These are phyloP conservation scores for Talaromyces thailandensis DNA, from an alignment of 495 filamentous ascomycete genomes.

Conservation along the genomic window DNA sequence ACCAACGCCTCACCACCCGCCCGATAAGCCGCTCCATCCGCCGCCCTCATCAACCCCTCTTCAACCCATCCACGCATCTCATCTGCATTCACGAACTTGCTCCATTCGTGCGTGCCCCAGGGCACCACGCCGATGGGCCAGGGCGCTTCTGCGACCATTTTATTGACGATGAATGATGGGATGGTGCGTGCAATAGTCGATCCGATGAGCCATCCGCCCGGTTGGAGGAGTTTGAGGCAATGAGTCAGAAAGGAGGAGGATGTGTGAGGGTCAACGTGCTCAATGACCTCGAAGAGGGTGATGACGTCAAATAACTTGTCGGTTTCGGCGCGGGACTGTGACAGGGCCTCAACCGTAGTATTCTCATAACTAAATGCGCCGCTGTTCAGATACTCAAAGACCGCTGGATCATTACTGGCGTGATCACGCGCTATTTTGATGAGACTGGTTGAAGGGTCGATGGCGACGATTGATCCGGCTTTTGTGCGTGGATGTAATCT, in stretches of 20 bases:
- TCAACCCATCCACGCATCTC: slow-evolving; percentile 61
- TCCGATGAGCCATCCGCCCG: slow-evolving; percentile 86
- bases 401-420: slow-evolving; percentile 54
- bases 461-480: slow-evolving; percentile 63
- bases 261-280: slow-evolving; percentile 57
- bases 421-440: slow-evolving; percentile 71
- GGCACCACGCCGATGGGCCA: slow-evolving; percentile 80
- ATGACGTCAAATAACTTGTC: slow-evolving; percentile 55
- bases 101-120: slow-evolving; percentile 89
- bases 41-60: slow-evolving; percentile 30
- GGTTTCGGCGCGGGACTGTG: slow-evolving; percentile 9
- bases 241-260: slow-evolving; percentile 64
- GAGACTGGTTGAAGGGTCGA: slow-evolving; percentile 77
- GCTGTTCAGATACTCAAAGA: slow-evolving; percentile 31
- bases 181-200: slow-evolving; percentile 86
- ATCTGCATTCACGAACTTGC: slow-evolving; percentile 81
- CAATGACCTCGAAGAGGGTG: slow-evolving; percentile 86
- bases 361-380: slow-evolving; percentile 63
- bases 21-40: slow-evolving; percentile 29
- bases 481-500: slow-evolving; percentile 44
- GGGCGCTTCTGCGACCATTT: slow-evolving; percentile 75
- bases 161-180: slow-evolving; percentile 83
- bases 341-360: slow-evolving; percentile 58
- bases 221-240: slow-evolving; percentile 64
- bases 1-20: slow-evolving; percentile 44